Conservation (phyloP, 106 monocot species). For the Cymbidium sinense region DNA sequence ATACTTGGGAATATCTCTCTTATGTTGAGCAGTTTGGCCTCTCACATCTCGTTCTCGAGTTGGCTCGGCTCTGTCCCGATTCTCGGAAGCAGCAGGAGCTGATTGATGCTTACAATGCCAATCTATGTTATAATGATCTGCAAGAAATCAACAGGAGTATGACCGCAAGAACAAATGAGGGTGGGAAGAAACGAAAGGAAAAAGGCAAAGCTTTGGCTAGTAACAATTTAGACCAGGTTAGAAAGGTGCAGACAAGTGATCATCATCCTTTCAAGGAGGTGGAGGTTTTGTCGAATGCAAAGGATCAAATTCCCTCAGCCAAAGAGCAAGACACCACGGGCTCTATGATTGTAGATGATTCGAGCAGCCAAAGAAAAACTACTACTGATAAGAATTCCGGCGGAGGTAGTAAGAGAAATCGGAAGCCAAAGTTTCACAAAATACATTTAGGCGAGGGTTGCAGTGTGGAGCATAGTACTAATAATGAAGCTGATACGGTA, state of each 20-base stretch:
- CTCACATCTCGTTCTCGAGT: slow-evolving; percentile 65
- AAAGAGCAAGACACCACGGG: background rate
- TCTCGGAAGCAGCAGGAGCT: slow-evolving; percentile 64
- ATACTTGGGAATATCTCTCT: slow-evolving; percentile 69
- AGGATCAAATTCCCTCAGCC: background rate
- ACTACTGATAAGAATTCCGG: background rate
- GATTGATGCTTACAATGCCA: slow-evolving; percentile 55
- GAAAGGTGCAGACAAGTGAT: slow-evolving; percentile 43
- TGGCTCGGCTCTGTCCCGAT: slow-evolving; percentile 87
- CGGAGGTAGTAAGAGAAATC: slow-evolving; percentile 35
- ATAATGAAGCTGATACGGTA: background rate
- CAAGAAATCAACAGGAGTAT: slow-evolving; percentile 33
- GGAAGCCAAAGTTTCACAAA: slow-evolving; percentile 58
- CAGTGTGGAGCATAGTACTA: slow-evolving; percentile 8
- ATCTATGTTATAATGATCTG: slow-evolving; percentile 19
- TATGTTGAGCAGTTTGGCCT: slow-evolving; percentile 93
- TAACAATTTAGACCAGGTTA: slow-evolving; percentile 44
- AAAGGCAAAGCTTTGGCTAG: slow-evolving; percentile 47
- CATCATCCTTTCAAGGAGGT: slow-evolving; percentile 25
- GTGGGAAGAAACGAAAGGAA: slow-evolving; percentile 23
- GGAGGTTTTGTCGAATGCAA: slow-evolving; percentile 55
- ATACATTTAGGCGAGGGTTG: slow-evolving; percentile 54
- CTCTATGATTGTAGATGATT: slow-evolving; percentile 7
- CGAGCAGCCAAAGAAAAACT: slow-evolving; percentile 12
- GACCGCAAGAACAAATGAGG: slow-evolving; percentile 13